These are phyloP conservation scores for Botryotinia narcissicola DNA, from an alignment of 2,329 filamentous ascomycete genomes.

Conservation along the genomic window DNA sequence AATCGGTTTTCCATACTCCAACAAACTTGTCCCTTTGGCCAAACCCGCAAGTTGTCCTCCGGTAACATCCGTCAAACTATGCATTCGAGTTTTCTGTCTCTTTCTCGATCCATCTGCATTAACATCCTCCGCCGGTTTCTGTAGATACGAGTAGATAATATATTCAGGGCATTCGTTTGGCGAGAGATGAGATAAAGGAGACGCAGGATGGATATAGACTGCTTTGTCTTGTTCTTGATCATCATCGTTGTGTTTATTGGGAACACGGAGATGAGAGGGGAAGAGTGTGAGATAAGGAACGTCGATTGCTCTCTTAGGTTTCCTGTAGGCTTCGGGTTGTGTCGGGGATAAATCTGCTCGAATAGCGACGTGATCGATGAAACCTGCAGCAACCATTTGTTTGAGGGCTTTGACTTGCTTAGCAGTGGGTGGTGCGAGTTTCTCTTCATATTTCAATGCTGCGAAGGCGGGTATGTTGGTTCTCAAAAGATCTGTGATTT, in stretches of 20 bases:
- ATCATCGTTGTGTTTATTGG: conserved; percentile 40
- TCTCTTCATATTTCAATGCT: conserved; percentile 55
- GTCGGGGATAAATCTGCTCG: conserved; percentile 80
- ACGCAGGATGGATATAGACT: conserved; percentile 86
- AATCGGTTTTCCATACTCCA: conserved; percentile 86
- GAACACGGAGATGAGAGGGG: conserved; percentile 51
- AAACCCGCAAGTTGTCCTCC: conserved; percentile 73
- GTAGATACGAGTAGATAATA: conserved; percentile 82
- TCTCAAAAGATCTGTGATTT: conserved; percentile 78
- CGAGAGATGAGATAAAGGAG: conserved; percentile 69
- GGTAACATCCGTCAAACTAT: conserved; percentile 76
- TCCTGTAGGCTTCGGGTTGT: conserved; percentile 64
- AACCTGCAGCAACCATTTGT: conserved; percentile 87
- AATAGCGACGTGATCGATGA: conserved; percentile 92
- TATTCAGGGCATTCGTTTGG: conserved; percentile 78
- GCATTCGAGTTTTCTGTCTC: conserved; percentile 79
- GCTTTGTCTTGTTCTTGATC: conserved; percentile 48
- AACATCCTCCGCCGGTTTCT: conserved; percentile 53
- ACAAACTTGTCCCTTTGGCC: conserved; percentile 78
- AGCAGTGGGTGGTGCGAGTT: conserved; percentile 57
- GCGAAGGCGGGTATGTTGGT: conserved; percentile 67
- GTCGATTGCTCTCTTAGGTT: conserved; percentile 82
- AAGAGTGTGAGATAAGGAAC: conserved; percentile 88
- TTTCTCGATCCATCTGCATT: conserved; percentile 45
- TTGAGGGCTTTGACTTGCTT: conserved; percentile 78